Percentiles rank a stretch among this genome's conserved stretches.
Conservation (phyloP, 2,329 filamentous ascomycete genomes). For the Cercospora brassicicola region DNA sequence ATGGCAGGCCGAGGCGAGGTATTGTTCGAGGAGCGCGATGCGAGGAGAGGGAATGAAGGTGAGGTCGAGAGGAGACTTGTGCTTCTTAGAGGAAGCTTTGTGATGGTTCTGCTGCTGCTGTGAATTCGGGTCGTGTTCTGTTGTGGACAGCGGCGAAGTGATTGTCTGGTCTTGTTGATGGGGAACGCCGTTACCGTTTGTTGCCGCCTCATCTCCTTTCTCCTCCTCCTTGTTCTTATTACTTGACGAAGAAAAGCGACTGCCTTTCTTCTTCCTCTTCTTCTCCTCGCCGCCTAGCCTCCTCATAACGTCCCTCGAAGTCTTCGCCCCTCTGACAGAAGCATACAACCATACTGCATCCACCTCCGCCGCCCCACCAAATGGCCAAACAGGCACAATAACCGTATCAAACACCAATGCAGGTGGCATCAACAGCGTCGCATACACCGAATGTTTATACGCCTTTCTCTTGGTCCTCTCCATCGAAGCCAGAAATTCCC, state of each 20-base stretch:
- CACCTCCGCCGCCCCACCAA: conserved; percentile 42
- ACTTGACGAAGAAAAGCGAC: background rate
- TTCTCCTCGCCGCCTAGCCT: conserved; percentile 31
- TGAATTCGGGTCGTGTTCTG: background rate
- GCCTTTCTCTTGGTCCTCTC: conserved; percentile 46
- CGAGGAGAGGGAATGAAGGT: conserved; percentile 41
- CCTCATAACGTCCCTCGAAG: conserved; percentile 43
- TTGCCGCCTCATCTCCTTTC: background rate
- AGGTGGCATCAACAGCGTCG: conserved; percentile 46
- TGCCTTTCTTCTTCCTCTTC: background rate
- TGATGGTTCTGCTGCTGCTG: background rate
- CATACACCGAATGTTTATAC: conserved; percentile 45
- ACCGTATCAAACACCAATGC: conserved; percentile 39
- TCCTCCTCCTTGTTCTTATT: background rate
- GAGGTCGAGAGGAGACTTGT: conserved; percentile 40
- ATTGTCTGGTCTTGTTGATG: background rate
- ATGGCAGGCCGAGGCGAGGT: conserved; percentile 45
- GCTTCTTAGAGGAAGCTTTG: conserved; percentile 19
- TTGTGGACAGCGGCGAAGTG: background rate
- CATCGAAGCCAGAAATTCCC: conserved; percentile 47
- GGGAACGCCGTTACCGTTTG: background rate
- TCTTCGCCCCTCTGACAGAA: conserved; percentile 50
- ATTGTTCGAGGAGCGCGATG: conserved; percentile 42
- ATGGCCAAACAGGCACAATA: conserved; percentile 41
- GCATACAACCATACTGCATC: conserved; percentile 41